Percentiles rank a stretch among this genome's conserved stretches.
phyloP scores from a whole-genome alignment of 73 alveolate species.

The Paramecium primaurelia region DNA sequence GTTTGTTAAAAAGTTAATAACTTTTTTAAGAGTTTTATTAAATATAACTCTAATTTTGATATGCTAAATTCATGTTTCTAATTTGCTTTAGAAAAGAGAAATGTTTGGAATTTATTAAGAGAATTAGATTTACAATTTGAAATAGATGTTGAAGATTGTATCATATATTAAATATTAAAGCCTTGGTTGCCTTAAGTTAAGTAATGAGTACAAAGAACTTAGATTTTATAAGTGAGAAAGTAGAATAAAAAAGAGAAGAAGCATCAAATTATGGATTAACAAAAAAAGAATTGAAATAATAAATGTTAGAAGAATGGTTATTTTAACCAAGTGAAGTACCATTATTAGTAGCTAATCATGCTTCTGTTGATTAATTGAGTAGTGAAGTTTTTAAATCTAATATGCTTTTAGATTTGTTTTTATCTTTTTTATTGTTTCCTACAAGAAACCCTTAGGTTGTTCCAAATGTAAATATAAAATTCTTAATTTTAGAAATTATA shows the following conservation, averaged over 20 bases:
- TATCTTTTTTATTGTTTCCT: slow-evolving; percentile 4
- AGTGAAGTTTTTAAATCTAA: slow-evolving; percentile 24
- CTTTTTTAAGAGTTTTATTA: not conserved
- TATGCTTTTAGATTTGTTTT: not conserved
- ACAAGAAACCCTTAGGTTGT: not conserved
- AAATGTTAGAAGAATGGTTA: slow-evolving; percentile 44
- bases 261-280: not conserved
- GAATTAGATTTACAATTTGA: not conserved
- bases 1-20: not conserved
- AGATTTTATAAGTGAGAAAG: not conserved
- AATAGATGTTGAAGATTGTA: slow-evolving; percentile 36
- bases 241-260: slow-evolving; percentile 25
- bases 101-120: not conserved
- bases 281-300: slow-evolving; percentile 11
- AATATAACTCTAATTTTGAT: not conserved
- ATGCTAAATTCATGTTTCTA: slow-evolving; percentile 7
- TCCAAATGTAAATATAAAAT: not conserved
- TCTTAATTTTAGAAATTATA: not conserved
- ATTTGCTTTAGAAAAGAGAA: not conserved
- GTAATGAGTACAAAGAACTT: not conserved
- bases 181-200: slow-evolving; percentile 10
- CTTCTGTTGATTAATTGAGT: slow-evolving; percentile 5
- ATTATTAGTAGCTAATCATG: not conserved
- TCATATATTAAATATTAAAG: not conserved
- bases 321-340: slow-evolving; percentile 37